Evolutionary conservation across 176 grass and related monocot species (phyloP).

Genomic region (Carex parvula): DNA sequence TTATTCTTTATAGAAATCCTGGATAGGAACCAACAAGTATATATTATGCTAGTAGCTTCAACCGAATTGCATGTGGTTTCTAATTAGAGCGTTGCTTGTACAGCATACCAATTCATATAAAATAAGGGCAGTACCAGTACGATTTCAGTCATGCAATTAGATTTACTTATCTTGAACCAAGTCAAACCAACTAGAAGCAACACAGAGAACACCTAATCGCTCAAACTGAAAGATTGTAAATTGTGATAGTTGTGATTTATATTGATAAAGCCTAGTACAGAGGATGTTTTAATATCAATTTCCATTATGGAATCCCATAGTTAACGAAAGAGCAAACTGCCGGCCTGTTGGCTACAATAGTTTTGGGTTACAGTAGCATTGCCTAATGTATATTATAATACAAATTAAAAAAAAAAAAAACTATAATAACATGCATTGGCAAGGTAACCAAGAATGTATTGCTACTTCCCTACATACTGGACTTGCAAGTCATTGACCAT

Average conservation of each 20-base stretch:
- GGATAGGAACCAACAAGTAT: not conserved
- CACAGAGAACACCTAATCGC: not conserved
- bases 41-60: not conserved
- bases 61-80: not conserved
- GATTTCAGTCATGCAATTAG: not conserved
- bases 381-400: not conserved
- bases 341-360: not conserved
- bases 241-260: not conserved
- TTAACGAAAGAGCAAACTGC: not conserved
- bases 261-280: not conserved
- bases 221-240: not conserved
- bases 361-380: not conserved
- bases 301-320: not conserved
- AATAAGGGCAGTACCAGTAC: not conserved
- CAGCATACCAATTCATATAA: not conserved
- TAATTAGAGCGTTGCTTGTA: not conserved
- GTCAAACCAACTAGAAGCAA: not conserved
- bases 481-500: slow-evolving; percentile 7
- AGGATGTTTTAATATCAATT: not conserved
- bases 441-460: slow-evolving; percentile 1
- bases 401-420: not conserved
- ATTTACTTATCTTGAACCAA: not conserved
- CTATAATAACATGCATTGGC: not conserved
- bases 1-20: not conserved
- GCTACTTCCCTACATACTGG: not conserved